These are phyloP conservation scores for Spathaspora boniae DNA, from an alignment of 805 yeast species.

Conservation along the genomic window DNA sequence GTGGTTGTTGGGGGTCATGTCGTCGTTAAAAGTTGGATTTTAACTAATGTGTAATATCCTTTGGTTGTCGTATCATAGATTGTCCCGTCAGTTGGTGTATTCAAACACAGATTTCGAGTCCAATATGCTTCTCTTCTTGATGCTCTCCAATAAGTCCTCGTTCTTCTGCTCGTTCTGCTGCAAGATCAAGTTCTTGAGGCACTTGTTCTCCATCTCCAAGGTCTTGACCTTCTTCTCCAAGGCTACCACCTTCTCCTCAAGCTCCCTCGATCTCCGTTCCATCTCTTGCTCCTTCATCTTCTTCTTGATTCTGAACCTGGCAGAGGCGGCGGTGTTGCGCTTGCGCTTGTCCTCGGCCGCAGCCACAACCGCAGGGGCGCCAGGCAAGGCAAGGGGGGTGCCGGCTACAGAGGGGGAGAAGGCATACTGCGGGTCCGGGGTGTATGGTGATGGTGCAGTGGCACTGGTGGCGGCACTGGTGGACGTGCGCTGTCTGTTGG, in stretches of 20 bases:
- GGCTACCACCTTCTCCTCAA: constrained; percentile 61
- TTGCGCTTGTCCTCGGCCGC: constrained; percentile 71
- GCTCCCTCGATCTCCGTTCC: constrained; percentile 71
- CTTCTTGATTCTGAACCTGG: constrained; percentile 88
- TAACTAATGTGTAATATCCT: constrained; percentile 8
- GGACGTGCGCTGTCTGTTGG: constrained; percentile 1
- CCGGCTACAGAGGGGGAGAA: too few species aligned
- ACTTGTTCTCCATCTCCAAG: constrained; percentile 87
- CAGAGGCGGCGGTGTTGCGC: constrained; percentile 91
- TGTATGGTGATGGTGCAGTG: too few species aligned
- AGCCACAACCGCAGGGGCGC: constrained; percentile 4
- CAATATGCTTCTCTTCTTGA: constrained; percentile 46
- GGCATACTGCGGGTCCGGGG: not conserved
- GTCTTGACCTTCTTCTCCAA: constrained; percentile 77
- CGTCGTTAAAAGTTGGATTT: constrained; percentile 21
- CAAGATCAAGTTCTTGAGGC: constrained; percentile 77
- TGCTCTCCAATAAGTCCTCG: constrained; percentile 48
- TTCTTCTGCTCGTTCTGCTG: constrained; percentile 67
- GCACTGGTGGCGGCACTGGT: constrained; percentile 3
- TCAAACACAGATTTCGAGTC: constrained; percentile 28
- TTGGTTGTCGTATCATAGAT: not conserved
- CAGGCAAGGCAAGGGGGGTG: too few species aligned
- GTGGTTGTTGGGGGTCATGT: not conserved
- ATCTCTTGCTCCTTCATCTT: constrained; percentile 88
- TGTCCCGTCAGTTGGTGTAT: constrained; percentile 23